These are phyloP conservation scores for Tubosaeta brunneosetosa DNA, from an alignment of 768 basidiomycete species.

Conservation along the genomic window DNA sequence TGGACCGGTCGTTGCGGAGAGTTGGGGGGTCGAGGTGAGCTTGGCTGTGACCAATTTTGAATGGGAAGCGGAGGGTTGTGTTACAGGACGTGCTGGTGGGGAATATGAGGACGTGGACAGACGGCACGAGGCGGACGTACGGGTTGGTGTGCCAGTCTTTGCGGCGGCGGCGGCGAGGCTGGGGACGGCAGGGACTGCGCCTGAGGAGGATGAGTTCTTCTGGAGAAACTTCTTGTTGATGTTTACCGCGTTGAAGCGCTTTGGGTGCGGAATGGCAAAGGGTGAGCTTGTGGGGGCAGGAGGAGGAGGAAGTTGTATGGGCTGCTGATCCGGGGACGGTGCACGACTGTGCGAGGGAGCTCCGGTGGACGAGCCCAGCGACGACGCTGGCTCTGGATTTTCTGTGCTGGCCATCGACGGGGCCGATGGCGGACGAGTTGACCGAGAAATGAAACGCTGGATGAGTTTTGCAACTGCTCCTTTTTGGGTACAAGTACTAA, in stretches of 20 bases:
- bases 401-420: conserved; percentile 79
- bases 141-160: conserved; percentile 49
- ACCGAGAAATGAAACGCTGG: not conserved
- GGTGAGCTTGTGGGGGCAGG: conserved; percentile 13
- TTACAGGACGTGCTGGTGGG: conserved; percentile 51
- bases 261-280: conserved; percentile 50
- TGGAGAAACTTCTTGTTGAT: conserved; percentile 97
- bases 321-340: conserved; percentile 13
- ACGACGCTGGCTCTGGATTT: conserved; percentile 40
- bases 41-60: conserved; percentile 85
- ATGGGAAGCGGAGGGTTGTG: conserved; percentile 54
- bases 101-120: conserved; percentile 8
- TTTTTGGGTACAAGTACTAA: conserved; percentile 18
- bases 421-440: conserved; percentile 34
- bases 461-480: conserved; percentile 11
- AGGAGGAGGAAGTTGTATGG: conserved; percentile 8
- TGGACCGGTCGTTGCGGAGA: conserved; percentile 52
- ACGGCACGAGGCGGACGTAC: conserved; percentile 37
- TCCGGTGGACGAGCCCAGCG: not conserved
- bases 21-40: conserved; percentile 62
- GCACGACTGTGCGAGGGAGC: conserved; percentile 9
- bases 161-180: conserved; percentile 32
- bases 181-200: conserved; percentile 40
- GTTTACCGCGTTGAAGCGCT: conserved; percentile 85
- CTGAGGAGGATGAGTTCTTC: conserved; percentile 65